These are phyloP conservation scores for Penicillium sp. DNA, from an alignment of 2,329 filamentous ascomycete species.

Conservation along the genomic window DNA sequence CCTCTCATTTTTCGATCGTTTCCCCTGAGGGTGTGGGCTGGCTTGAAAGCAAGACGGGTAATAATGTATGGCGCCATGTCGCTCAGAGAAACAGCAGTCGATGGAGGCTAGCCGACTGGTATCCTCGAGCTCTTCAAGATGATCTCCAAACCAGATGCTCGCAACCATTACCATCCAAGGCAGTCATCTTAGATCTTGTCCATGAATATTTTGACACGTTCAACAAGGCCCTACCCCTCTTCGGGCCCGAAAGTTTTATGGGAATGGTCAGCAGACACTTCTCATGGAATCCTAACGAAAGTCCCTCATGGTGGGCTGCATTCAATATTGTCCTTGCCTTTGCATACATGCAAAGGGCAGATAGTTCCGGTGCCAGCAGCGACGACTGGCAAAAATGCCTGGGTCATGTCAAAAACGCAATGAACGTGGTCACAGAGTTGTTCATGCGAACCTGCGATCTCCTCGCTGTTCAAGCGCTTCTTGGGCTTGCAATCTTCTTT, in stretches of 20 bases:
- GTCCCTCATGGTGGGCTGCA: constrained; percentile 20
- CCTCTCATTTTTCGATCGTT: constrained; percentile 16
- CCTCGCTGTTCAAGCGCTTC: constrained; percentile 20
- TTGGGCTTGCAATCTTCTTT: constrained; percentile 24
- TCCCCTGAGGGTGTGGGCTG: not conserved
- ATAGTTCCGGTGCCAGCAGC: constrained; percentile 1
- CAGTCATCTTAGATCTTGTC: constrained; percentile 9
- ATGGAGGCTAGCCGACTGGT: constrained; percentile 18
- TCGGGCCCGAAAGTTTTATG: constrained; percentile 11
- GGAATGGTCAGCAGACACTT: constrained; percentile 17
- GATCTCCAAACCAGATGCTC: constrained; percentile 11
- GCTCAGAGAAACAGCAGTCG: constrained; percentile 3
- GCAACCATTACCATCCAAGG: constrained; percentile 13
- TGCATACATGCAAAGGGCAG: constrained; percentile 18
- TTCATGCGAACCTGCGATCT: constrained; percentile 21
- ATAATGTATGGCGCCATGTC: constrained; percentile 1
- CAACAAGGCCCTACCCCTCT: constrained; percentile 17
- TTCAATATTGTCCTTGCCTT: constrained; percentile 25
- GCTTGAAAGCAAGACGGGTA: constrained; percentile 4
- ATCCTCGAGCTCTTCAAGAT: constrained; percentile 18
- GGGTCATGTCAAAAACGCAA: constrained; percentile 21
- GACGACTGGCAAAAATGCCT: constrained; percentile 20
- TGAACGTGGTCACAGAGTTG: constrained; percentile 20
- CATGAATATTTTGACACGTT: constrained; percentile 14
- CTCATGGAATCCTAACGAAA: constrained; percentile 22